These are phyloP conservation scores for Phytophthora gonapodyides DNA, from an alignment of 352 stramenopile species.

Conservation along the genomic window DNA sequence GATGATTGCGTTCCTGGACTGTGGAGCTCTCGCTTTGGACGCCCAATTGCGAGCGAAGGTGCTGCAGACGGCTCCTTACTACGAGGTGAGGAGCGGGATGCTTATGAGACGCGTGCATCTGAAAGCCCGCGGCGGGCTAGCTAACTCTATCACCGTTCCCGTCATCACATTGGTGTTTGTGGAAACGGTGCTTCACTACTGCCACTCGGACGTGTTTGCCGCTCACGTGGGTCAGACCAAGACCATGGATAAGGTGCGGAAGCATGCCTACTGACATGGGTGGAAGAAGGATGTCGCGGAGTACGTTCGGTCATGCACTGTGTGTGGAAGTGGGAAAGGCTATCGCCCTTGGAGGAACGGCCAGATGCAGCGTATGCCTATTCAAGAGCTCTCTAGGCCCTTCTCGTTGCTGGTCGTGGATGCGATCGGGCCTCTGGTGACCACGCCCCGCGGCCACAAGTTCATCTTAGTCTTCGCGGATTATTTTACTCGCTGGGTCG, in stretches of 20 bases:
- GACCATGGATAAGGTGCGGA: background rate
- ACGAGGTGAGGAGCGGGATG: background rate
- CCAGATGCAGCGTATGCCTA: slow-evolving; percentile 2
- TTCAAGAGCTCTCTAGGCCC: background rate
- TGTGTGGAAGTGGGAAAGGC: background rate
- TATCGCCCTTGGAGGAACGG: background rate
- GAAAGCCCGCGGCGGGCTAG: background rate
- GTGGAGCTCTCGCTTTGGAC: background rate
- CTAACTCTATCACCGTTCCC: background rate
- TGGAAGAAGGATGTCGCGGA: background rate
- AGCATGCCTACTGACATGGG: slow-evolving; percentile 2
- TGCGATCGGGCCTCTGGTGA: background rate
- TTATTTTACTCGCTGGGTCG: slow-evolving; percentile 1
- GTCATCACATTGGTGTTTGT: background rate
- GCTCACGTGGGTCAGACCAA: background rate
- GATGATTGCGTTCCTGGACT: background rate
- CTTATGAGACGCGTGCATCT: background rate
- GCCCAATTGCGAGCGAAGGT: background rate
- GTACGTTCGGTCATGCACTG: background rate
- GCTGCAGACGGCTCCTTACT: background rate
- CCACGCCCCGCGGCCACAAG: background rate
- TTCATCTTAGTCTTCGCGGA: background rate
- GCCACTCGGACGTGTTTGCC: background rate
- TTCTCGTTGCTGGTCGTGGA: background rate
- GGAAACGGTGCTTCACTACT: slow-evolving; percentile 9